Conservation (phyloP, 169 alveolate genomes). For the Plasmodium falciparum region DNA sequence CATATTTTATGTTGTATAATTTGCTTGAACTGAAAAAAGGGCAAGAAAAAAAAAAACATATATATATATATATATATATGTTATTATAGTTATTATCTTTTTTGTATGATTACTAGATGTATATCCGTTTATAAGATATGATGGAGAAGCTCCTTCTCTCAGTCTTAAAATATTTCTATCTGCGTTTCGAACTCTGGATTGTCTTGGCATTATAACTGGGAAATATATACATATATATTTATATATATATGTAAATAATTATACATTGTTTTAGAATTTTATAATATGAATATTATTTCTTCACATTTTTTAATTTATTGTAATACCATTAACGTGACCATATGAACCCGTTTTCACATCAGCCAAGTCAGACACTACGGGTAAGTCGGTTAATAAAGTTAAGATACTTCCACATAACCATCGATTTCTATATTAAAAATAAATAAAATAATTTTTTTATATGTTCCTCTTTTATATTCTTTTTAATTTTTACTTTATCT, state of each 20-base stretch:
- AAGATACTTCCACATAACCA: constrained; percentile 84
- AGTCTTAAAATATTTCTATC: constrained; percentile 66
- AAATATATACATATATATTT: background rate
- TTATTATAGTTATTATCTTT: background rate
- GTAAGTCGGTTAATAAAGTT: constrained; percentile 83
- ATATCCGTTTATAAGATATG: constrained; percentile 56
- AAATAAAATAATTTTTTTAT: background rate
- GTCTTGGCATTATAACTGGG: constrained; percentile 70
- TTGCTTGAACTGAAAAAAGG: constrained; percentile 44
- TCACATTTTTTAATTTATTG: background rate
- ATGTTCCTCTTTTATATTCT: background rate
- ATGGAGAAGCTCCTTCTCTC: constrained; percentile 77
- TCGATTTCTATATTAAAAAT: constrained; percentile 38
- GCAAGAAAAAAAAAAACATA: constrained; percentile 14
- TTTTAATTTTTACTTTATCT: background rate
- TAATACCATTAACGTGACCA: constrained; percentile 84
- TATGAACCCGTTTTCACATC: constrained; percentile 84
- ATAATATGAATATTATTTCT: background rate
- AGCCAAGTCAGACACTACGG: constrained; percentile 84
- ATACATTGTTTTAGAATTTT: too few species aligned
- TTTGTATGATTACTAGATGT: constrained; percentile 29
- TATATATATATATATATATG: background rate
- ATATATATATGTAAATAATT: too few species aligned
- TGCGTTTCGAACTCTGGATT: constrained; percentile 67
- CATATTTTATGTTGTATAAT: constrained; percentile 59